These are phyloP conservation scores for Lepiota venenata DNA, from an alignment of 768 basidiomycete species.

Conservation along the genomic window DNA sequence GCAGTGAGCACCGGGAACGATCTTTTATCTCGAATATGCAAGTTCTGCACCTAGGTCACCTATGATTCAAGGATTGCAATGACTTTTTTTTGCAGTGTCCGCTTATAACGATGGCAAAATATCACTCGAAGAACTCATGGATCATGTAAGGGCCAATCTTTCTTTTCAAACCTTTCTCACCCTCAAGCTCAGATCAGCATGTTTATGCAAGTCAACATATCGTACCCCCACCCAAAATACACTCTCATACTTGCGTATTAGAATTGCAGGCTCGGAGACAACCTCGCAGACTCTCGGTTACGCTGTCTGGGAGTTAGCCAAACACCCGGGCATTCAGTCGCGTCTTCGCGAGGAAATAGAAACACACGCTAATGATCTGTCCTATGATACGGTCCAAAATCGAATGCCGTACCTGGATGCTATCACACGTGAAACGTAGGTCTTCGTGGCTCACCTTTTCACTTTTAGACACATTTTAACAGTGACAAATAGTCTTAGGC, in stretches of 20 bases:
- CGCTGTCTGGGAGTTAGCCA: constrained; percentile 36
- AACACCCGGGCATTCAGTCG: constrained; percentile 29
- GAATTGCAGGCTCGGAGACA: constrained; percentile 42
- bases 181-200: constrained; percentile 26
- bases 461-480: not conserved
- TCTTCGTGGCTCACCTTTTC: not conserved
- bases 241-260: constrained; percentile 4
- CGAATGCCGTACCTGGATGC: constrained; percentile 36
- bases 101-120: no score
- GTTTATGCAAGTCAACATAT: constrained; percentile 23
- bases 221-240: not conserved
- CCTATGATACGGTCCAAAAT: constrained; percentile 33
- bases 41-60: no score
- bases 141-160: no score
- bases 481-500: constrained; percentile 27
- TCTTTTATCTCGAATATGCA: no score
- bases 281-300: constrained; percentile 32
- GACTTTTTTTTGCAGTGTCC: no score
- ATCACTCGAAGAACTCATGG: no score
- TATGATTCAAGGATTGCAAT: no score
- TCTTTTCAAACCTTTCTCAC: no score
- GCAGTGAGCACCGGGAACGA: no score
- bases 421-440: constrained; percentile 37
- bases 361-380: constrained; percentile 23
- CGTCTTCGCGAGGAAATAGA: constrained; percentile 37